Conservation (phyloP, 768 basidiomycete genomes). For the Phylloporus sp. region DNA sequence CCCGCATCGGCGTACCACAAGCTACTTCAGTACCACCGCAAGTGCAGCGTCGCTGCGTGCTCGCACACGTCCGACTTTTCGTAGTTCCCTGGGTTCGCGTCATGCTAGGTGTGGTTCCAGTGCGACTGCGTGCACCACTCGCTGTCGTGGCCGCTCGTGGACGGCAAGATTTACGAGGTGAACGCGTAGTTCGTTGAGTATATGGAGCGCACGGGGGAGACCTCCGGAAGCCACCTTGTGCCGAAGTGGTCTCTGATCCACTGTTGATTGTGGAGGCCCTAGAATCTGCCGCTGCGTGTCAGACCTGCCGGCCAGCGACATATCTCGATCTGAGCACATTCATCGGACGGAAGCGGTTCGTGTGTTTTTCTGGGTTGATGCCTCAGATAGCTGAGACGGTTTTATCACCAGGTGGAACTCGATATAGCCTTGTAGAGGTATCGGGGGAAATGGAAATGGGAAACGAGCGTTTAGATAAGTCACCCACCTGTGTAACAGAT, state of each 20-base stretch:
- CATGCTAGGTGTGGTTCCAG: constrained; percentile 38
- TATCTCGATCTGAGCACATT: constrained; percentile 33
- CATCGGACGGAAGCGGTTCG: constrained; percentile 28
- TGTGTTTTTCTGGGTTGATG: constrained; percentile 2
- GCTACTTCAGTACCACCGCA: constrained; percentile 35
- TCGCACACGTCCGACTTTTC: constrained; percentile 34
- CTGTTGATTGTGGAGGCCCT: constrained; percentile 30
- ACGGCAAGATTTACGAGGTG: constrained; percentile 35
- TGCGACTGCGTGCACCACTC: constrained; percentile 33
- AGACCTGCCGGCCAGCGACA: constrained; percentile 29
- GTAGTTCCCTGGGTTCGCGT: constrained; percentile 35
- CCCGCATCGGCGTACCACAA: constrained; percentile 35
- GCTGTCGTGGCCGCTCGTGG: constrained; percentile 32
- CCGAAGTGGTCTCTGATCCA: constrained; percentile 30
- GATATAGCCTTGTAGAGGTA: constrained; percentile 26
- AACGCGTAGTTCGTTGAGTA: constrained; percentile 34
- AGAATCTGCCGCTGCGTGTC: constrained; percentile 25
- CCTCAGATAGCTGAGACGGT: constrained; percentile 2
- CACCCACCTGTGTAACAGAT: too few relatives aligned
- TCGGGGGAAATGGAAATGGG: constrained; percentile 2
- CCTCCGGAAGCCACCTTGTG: constrained; percentile 30
- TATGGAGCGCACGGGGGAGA: constrained; percentile 32
- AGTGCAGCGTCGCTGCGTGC: constrained; percentile 29
- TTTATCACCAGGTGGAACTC: constrained; percentile 25
- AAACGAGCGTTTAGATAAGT: too few relatives aligned